phyloP scores from a whole-genome alignment of 768 basidiomycete species.

The Tulasnella sp. region DNA sequence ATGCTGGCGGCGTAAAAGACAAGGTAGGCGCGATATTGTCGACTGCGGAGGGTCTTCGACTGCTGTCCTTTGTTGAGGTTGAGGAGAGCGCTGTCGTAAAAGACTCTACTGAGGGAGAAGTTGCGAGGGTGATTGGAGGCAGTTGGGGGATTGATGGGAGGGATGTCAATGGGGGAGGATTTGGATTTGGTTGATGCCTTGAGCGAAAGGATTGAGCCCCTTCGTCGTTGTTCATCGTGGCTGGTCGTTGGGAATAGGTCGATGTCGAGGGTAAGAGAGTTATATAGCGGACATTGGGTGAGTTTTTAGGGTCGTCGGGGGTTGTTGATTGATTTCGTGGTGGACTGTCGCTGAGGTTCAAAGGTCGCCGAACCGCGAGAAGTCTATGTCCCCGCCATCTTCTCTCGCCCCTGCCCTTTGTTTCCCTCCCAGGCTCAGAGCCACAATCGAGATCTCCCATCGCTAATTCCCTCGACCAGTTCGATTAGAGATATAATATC shows the following conservation, averaged over 20 bases:
- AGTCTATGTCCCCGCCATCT: neutral
- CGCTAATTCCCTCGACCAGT: neutral
- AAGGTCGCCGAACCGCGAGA: conserved; percentile 4
- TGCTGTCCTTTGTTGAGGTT: conserved; percentile 11
- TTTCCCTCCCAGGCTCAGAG: neutral
- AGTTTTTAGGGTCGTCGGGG: neutral
- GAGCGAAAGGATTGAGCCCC: neutral
- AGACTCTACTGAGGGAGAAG: conserved; percentile 15
- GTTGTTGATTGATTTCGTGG: conserved; percentile 1
- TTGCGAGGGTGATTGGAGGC: conserved; percentile 17
- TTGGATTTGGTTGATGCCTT: conserved; percentile 7
- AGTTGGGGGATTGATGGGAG: conserved; percentile 24
- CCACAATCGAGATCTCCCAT: conserved; percentile 7
- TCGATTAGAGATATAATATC: no score
- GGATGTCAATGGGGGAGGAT: conserved; percentile 12
- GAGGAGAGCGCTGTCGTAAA: conserved; percentile 20
- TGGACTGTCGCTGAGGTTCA: neutral
- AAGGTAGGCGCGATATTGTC: neutral
- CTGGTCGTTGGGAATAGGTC: neutral
- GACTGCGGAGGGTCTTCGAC: neutral
- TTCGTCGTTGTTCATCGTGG: conserved; percentile 1
- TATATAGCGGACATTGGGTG: neutral
- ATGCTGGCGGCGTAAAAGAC: conserved; percentile 15
- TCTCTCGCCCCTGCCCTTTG: neutral
- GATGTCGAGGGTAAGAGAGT: neutral